phyloP scores from a whole-genome alignment of 73 alveolate genomes.

The Stentor roeselii region DNA sequence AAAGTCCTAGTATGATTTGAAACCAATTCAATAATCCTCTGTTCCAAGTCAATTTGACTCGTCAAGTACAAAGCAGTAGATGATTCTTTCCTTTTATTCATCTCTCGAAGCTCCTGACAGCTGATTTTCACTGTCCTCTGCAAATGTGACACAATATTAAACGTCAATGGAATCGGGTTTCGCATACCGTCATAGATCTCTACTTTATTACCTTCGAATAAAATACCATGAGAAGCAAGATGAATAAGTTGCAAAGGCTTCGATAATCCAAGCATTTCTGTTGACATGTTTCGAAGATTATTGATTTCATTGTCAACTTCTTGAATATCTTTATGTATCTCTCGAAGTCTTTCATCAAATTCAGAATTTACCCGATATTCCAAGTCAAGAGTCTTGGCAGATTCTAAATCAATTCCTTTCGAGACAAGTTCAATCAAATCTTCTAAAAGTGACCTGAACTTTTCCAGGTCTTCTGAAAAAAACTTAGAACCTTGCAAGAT shows the following conservation, averaged over 20 bases:
- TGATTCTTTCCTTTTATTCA: constrained; percentile 55
- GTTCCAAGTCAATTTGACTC: constrained; percentile 53
- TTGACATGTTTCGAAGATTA: constrained; percentile 47
- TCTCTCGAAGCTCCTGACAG: constrained; percentile 55
- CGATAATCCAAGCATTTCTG: constrained; percentile 54
- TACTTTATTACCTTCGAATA: constrained; percentile 75
- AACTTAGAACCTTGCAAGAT: constrained; percentile 31
- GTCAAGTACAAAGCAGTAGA: constrained; percentile 52
- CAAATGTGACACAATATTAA: constrained; percentile 62
- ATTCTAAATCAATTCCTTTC: constrained; percentile 64
- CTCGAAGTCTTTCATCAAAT: constrained; percentile 55
- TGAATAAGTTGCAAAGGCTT: constrained; percentile 50
- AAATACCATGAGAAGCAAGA: constrained; percentile 51
- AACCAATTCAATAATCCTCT: constrained; percentile 69
- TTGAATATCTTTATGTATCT: constrained; percentile 57
- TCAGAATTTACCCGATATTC: constrained; percentile 78
- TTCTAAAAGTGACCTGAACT: constrained; percentile 46
- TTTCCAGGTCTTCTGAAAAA: constrained; percentile 46
- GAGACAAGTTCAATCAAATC: constrained; percentile 68
- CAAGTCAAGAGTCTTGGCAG: constrained; percentile 50
- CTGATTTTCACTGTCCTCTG: constrained; percentile 66
- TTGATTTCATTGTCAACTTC: constrained; percentile 59
- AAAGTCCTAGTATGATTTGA: constrained; percentile 70
- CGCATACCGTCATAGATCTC: constrained; percentile 76
- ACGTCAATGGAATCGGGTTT: constrained; percentile 45